These are phyloP conservation scores for Candida maris DNA, from an alignment of 805 yeast genomes.

Conservation along the genomic window DNA sequence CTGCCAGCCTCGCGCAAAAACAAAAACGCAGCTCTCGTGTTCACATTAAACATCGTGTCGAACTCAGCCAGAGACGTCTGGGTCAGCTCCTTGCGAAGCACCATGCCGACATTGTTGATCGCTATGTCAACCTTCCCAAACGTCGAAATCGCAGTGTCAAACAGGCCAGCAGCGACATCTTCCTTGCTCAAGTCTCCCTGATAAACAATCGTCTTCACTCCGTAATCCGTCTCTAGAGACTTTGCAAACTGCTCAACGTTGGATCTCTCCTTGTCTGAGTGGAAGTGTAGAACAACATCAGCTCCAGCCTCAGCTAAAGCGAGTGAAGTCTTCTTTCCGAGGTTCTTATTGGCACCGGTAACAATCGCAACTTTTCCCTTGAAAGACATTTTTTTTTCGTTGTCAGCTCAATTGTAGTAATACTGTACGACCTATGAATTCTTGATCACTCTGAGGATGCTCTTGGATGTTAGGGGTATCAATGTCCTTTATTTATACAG, in stretches of 20 bases:
- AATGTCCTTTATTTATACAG: no score
- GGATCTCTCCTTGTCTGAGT: slow-evolving; percentile 38
- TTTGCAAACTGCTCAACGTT: slow-evolving; percentile 36
- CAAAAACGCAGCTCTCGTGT: slow-evolving; percentile 59
- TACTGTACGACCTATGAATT: no score
- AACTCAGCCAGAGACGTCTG: slow-evolving; percentile 54
- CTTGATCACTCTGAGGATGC: no score
- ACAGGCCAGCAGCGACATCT: slow-evolving; percentile 40
- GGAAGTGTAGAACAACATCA: slow-evolving; percentile 53
- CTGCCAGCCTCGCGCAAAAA: slow-evolving; percentile 56
- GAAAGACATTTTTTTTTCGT: slow-evolving; percentile 18
- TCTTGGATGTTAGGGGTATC: no score
- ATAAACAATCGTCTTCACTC: slow-evolving; percentile 39
- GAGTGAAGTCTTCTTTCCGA: slow-evolving; percentile 50
- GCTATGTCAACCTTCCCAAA: slow-evolving; percentile 59
- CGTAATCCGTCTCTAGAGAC: slow-evolving; percentile 34
- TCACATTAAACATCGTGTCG: slow-evolving; percentile 49
- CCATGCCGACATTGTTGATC: slow-evolving; percentile 66
- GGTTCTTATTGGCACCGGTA: slow-evolving; percentile 61
- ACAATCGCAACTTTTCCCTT: slow-evolving; percentile 51
- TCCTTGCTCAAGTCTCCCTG: slow-evolving; percentile 44
- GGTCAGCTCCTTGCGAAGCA: slow-evolving; percentile 54
- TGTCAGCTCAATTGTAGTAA: no score
- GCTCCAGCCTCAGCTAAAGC: slow-evolving; percentile 56
- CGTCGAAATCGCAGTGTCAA: slow-evolving; percentile 39